These are phyloP conservation scores for Chamaenerion angustifolium DNA, from an alignment of 345 rosid genomes.

Conservation along the genomic window DNA sequence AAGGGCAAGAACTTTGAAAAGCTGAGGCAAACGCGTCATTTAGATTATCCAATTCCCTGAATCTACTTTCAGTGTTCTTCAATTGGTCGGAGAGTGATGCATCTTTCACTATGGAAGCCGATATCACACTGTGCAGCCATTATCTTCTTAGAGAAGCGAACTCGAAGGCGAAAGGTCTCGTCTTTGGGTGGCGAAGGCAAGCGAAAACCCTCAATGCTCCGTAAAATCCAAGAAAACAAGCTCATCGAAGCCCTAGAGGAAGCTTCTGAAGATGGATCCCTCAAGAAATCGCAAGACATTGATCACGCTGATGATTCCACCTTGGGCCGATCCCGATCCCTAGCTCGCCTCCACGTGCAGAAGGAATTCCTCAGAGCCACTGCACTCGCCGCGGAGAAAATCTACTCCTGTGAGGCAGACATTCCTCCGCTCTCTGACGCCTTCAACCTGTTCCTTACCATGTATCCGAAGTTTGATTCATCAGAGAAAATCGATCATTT, in stretches of 20 bases:
- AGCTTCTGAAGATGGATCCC: slow-evolving; percentile 79
- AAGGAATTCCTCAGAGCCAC: slow-evolving; percentile 73
- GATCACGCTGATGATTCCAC: slow-evolving; percentile 36
- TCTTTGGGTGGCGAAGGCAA: slow-evolving; percentile 29
- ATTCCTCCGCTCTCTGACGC: slow-evolving; percentile 51
- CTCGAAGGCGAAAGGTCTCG: slow-evolving; percentile 41
- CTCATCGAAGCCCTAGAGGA: slow-evolving; percentile 80
- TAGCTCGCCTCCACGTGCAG: slow-evolving; percentile 74
- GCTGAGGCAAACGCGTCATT: slow-evolving; percentile 2
- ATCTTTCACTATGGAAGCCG: slow-evolving; percentile 80
- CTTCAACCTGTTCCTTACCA: slow-evolving; percentile 50
- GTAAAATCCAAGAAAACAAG: slow-evolving; percentile 61
- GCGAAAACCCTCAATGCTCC: slow-evolving; percentile 35
- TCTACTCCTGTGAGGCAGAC: slow-evolving; percentile 33
- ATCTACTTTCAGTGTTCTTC: slow-evolving; percentile 4
- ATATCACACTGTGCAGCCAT: slow-evolving; percentile 68
- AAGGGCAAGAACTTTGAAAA: slow-evolving; percentile 6
- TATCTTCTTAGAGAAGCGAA: slow-evolving; percentile 48
- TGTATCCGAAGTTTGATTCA: slow-evolving; percentile 69
- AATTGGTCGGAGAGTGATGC: slow-evolving; percentile 34
- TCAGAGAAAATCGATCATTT: slow-evolving; percentile 58
- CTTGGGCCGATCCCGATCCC: slow-evolving; percentile 66
- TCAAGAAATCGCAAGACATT: slow-evolving; percentile 52
- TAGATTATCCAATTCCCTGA: neutral
- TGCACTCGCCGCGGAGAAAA: slow-evolving; percentile 47